phyloP scores from a whole-genome alignment of 305 asterid genomes.

The Fraxinus dipetala region DNA sequence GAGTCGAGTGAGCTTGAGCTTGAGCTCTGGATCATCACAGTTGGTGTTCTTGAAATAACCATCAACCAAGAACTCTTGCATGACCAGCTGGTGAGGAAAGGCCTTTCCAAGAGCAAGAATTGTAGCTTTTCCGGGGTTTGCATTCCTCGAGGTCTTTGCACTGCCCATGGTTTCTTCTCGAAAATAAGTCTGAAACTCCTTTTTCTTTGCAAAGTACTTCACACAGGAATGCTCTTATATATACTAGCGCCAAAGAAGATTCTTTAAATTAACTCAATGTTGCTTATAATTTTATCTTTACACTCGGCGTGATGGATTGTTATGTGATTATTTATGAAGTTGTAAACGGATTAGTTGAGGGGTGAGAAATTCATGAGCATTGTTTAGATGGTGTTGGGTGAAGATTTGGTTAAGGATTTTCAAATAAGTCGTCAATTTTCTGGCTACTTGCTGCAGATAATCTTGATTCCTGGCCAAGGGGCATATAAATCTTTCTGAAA shows the following conservation, averaged over 20 bases:
- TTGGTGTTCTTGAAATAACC: conserved; percentile 81
- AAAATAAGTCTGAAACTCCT: not conserved
- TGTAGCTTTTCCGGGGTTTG: conserved; percentile 44
- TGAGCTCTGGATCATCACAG: conserved; percentile 74
- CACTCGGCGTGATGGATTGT: not conserved
- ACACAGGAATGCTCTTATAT: conserved; percentile 23
- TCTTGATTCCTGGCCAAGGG: not conserved
- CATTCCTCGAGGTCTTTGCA: conserved; percentile 26
- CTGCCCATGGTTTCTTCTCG: conserved; percentile 30
- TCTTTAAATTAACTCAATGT: not conserved
- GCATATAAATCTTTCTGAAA: not conserved
- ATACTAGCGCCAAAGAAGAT: not conserved
- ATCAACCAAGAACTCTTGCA: conserved; percentile 89
- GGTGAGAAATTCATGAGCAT: conserved; percentile 37
- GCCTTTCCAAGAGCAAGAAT: conserved; percentile 92
- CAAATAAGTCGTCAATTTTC: not conserved
- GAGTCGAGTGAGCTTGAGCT: conserved; percentile 80
- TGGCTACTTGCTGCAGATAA: not conserved
- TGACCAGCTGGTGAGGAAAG: conserved; percentile 92
- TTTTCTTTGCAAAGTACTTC: not conserved
- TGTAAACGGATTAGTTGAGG: conserved; percentile 29
- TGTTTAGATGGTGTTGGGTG: conserved; percentile 26
- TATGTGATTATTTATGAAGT: conserved; percentile 3
- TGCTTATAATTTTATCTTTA: conserved; percentile 22
- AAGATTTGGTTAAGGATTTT: conserved; percentile 17